Percentiles rank a stretch among this genome's conserved stretches.
These are phyloP conservation scores for Aureobasidium namibiae DNA, from an alignment of 2,329 filamentous ascomycete species.

Conservation along the genomic window DNA sequence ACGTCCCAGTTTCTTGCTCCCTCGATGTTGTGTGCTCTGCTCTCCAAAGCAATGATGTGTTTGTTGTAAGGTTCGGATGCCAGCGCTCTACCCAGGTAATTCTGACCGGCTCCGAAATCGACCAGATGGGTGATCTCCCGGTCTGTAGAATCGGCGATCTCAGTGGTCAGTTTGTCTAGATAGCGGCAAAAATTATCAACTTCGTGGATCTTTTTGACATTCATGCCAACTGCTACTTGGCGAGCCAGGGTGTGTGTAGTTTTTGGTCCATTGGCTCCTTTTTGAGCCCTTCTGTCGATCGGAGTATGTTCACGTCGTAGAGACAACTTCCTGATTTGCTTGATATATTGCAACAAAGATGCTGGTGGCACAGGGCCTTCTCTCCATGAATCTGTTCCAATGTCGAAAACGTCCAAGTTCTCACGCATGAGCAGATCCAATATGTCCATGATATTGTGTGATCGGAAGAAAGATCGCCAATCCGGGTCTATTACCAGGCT, in stretches of 20 bases:
- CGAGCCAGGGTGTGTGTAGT: constrained; percentile 44
- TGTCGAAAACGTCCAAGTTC: constrained; percentile 48
- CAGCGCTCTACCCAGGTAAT: constrained; percentile 83
- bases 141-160: constrained; percentile 40
- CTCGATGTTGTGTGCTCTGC: constrained; percentile 74
- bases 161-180: constrained; percentile 57
- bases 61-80: constrained; percentile 79
- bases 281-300: not conserved
- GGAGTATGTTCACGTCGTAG: constrained; percentile 53
- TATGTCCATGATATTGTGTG: constrained; percentile 63
- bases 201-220: constrained; percentile 90
- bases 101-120: constrained; percentile 94
- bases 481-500: constrained; percentile 64
- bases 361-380: constrained; percentile 41
- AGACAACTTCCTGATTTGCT: constrained; percentile 59
- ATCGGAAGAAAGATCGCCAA: constrained; percentile 73
- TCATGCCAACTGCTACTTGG: constrained; percentile 82
- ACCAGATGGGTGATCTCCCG: constrained; percentile 70
- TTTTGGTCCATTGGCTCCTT: constrained; percentile 17
- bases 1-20: constrained; percentile 80
- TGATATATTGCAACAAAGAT: constrained; percentile 61
- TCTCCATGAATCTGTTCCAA: constrained; percentile 30
- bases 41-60: constrained; percentile 85
- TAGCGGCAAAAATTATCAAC: constrained; percentile 86
- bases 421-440: constrained; percentile 75